Evolutionary conservation across 2,329 filamentous ascomycete genomes (phyloP), one percentile per base, ranked within the genome.

Genomic region (Fusarium multiceps): DNA sequence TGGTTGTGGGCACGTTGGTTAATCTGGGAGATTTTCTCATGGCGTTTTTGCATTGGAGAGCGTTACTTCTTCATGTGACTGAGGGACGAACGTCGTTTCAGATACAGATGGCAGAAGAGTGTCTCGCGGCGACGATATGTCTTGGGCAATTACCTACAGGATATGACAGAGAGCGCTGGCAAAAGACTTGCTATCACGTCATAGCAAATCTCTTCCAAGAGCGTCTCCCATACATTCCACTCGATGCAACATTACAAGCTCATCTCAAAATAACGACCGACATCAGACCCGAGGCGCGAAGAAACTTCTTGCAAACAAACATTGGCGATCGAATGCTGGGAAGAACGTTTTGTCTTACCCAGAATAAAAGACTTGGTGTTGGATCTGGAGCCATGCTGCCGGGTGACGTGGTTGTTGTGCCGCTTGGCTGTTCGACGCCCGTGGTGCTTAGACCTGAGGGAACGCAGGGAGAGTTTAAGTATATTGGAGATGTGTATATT

Each of bases 31-130:
- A 69, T 6, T 69, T 69, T 2, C 50, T 69, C 1, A 69, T 69
- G 66, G 66, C 66, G 0, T 69, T 69, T 27, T 10, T 69, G 5
- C 66, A 69, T 13, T 69, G 66, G 66, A 69, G 66, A 21, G 66
- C 66, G 0, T 8, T 69, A 4, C 50, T 69, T 10, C 40, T 62
- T 0, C 46, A 60, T 2, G 46, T 23, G 2, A 30, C 56, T 1
- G 51, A 37, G 7, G n/a, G 49, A 7, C 27, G 47, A 4, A 28
- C 14, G 1, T 12, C 46, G 5, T 21, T 54, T 1, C 54, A 68
- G 3, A 20, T 50, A n/a, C 23, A 56, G 4, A 13, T 55, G 12
- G 60, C 60, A 1, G 66, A 69, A 18, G 66, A 69, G n/a, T 47
- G 57, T 4, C 47, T 69, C 0, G 42, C 43, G 3, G 51, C 66